Conservation (phyloP, 108 stramenopile genomes). For the Cyclotella distinguenda region DNA sequence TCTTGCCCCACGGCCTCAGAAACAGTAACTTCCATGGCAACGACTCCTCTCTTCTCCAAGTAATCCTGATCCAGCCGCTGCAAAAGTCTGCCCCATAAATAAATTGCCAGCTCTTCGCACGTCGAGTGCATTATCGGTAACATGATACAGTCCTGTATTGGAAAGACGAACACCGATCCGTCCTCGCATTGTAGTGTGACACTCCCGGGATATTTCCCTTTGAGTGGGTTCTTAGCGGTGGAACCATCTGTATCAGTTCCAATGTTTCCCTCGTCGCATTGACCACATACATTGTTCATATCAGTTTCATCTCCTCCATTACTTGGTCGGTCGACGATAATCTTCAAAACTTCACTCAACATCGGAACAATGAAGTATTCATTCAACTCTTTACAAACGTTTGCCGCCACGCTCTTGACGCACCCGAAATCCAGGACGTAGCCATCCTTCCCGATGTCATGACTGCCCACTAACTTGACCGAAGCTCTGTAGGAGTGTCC, state of each 20-base stretch:
- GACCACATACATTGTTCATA: background rate
- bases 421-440: slow-evolving; percentile 95
- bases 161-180: slow-evolving; percentile 81
- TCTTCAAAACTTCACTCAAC: slow-evolving; percentile 79
- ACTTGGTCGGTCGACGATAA: slow-evolving; percentile 49
- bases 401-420: slow-evolving; percentile 77
- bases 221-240: background rate
- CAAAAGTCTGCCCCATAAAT: slow-evolving; percentile 73
- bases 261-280: background rate
- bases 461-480: slow-evolving; percentile 69
- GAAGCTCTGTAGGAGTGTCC: slow-evolving; percentile 92
- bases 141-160: slow-evolving; percentile 81
- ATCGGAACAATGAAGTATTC: slow-evolving; percentile 93
- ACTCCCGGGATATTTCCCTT: slow-evolving; percentile 13
- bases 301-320: slow-evolving; percentile 11
- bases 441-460: slow-evolving; percentile 72
- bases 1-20: slow-evolving; percentile 90
- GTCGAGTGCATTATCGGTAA: slow-evolving; percentile 94
- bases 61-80: slow-evolving; percentile 60
- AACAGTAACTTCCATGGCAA: slow-evolving; percentile 83
- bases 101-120: slow-evolving; percentile 92
- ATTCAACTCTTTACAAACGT: slow-evolving; percentile 88
- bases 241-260: background rate
- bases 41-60: slow-evolving; percentile 76
- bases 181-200: slow-evolving; percentile 82